Conservation (phyloP, 306 rosid genomes). For the Cotoneaster glaucophyllus region DNA sequence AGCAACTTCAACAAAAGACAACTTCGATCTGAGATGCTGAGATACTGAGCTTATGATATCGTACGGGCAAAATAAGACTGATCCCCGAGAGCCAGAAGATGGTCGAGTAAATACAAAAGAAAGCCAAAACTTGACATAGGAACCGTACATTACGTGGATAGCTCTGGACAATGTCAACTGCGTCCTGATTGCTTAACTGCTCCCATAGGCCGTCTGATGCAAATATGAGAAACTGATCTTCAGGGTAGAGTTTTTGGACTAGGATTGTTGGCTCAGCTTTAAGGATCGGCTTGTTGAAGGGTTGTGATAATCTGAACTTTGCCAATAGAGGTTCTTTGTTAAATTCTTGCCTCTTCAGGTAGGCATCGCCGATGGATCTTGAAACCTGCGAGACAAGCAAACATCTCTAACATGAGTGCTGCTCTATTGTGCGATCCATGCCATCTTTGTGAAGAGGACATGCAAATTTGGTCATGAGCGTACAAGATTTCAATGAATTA, state of each 20-base stretch:
- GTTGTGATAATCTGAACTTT: slow-evolving; percentile 68
- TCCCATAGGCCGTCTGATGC: slow-evolving; percentile 99
- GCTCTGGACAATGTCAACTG: slow-evolving; percentile 72
- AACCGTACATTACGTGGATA: slow-evolving; percentile 69
- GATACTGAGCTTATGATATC: neutral
- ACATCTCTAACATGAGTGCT: neutral
- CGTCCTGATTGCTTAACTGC: slow-evolving; percentile 83
- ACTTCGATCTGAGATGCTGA: neutral
- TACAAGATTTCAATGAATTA: neutral
- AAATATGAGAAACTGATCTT: slow-evolving; percentile 79
- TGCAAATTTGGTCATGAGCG: neutral
- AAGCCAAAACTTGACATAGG: slow-evolving; percentile 7
- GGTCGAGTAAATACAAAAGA: neutral
- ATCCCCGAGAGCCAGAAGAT: neutral
- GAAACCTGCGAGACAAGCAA: slow-evolving; percentile 58
- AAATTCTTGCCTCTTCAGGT: slow-evolving; percentile 75
- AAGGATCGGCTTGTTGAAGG: slow-evolving; percentile 77
- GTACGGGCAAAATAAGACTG: neutral
- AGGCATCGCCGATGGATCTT: slow-evolving; percentile 96
- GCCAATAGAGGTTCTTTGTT: slow-evolving; percentile 68
- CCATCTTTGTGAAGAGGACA: neutral
- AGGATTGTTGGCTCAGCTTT: slow-evolving; percentile 72
- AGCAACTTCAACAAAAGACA: neutral
- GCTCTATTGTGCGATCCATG: neutral
- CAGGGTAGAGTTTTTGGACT: slow-evolving; percentile 55